A percentile compares a stretch with the other conserved stretches of the same genome.
phyloP scores from a whole-genome alignment of 75 land plant species.

The Selaginella moellendorffii region DNA sequence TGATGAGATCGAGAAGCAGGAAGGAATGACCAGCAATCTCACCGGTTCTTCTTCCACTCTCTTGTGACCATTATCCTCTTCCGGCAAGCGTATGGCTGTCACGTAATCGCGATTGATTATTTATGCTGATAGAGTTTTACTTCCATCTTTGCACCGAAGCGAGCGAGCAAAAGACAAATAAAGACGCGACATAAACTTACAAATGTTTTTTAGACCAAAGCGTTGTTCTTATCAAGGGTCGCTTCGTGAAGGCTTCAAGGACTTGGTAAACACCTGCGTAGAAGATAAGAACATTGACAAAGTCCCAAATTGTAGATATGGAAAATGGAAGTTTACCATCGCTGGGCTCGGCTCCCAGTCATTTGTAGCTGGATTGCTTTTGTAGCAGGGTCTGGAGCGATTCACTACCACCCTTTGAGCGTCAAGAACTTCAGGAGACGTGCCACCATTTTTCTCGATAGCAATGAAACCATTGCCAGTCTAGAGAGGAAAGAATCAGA shows the following conservation, averaged over 20 bases:
- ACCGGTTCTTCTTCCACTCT: not conserved
- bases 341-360: not conserved
- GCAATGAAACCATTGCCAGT: not conserved
- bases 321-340: not conserved
- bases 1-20: conserved; percentile 9
- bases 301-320: too few relatives aligned
- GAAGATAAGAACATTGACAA: too few relatives aligned
- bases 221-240: not conserved
- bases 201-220: not conserved
- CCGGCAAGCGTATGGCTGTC: not conserved
- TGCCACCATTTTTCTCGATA: not conserved
- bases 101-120: not conserved
- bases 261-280: not conserved
- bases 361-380: not conserved
- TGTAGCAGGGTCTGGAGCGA: not conserved
- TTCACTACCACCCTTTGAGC: not conserved
- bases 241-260: not conserved
- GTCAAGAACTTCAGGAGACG: not conserved
- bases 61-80: not conserved
- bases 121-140: not conserved
- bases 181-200: too few relatives aligned
- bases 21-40: not conserved
- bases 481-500: not conserved
- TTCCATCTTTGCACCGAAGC: not conserved
- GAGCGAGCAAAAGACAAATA: not conserved